These are phyloP conservation scores for Hanseniaspora uvarum DNA, from an alignment of 1,139 yeast genomes.

Conservation along the genomic window DNA sequence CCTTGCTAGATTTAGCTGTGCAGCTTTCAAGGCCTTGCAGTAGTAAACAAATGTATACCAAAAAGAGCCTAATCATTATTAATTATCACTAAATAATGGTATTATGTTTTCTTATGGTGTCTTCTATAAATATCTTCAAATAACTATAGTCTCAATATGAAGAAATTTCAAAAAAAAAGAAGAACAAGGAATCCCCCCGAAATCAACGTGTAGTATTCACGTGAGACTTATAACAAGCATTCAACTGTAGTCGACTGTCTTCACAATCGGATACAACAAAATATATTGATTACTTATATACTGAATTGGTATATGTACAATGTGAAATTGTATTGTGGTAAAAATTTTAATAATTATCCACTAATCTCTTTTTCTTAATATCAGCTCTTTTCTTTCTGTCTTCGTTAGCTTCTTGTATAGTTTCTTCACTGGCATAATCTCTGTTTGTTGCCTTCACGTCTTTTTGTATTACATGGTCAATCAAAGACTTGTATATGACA, in stretches of 20 bases:
- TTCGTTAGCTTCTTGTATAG: neutral
- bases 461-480: neutral
- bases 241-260: too few relatives aligned
- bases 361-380: neutral
- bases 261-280: too few relatives aligned
- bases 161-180: neutral
- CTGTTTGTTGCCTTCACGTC: neutral
- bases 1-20: neutral
- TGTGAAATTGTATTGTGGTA: too few relatives aligned
- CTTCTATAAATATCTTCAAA: neutral
- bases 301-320: too few relatives aligned
- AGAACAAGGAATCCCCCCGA: too few relatives aligned
- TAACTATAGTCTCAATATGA: neutral
- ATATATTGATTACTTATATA: too few relatives aligned
- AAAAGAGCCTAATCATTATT: neutral
- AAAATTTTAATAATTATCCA: neutral
- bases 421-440: neutral
- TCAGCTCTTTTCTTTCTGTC: neutral
- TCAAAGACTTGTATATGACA: neutral
- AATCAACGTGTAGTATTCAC: too few relatives aligned
- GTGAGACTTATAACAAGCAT: too few relatives aligned
- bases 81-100: neutral
- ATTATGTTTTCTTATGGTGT: neutral
- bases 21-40: neutral
- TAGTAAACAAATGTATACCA: neutral